These are phyloP conservation scores for Collariella sp. DNA, from an alignment of 495 filamentous ascomycete species.

Conservation along the genomic window DNA sequence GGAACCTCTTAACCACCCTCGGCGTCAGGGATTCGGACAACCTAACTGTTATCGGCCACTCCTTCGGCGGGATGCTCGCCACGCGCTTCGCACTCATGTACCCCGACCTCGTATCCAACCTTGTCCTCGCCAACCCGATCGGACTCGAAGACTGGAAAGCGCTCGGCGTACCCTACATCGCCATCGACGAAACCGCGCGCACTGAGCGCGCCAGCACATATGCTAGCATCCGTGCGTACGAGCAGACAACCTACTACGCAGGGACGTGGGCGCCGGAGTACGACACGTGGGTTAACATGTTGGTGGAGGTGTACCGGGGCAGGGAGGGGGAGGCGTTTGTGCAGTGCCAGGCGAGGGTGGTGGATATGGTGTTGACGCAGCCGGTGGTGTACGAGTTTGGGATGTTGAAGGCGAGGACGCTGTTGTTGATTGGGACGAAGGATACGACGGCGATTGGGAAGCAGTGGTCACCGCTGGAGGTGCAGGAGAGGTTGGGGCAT, in stretches of 20 bases:
- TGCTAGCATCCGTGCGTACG: constrained; percentile 30
- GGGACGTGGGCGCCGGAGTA: constrained; percentile 30
- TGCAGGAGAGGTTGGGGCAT: constrained; percentile 32
- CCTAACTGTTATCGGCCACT: constrained; percentile 38
- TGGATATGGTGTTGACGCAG: constrained; percentile 38
- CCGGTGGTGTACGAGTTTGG: constrained; percentile 39
- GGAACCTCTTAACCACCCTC: constrained; percentile 27
- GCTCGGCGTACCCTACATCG: constrained; percentile 33
- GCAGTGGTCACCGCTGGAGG: constrained; percentile 36
- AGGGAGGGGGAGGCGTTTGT: constrained; percentile 25
- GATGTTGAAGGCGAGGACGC: constrained; percentile 32
- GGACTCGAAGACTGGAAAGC: constrained; percentile 41
- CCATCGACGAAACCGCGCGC: constrained; percentile 22
- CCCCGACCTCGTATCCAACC: constrained; percentile 17
- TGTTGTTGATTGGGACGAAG: constrained; percentile 34
- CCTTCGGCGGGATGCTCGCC: constrained; percentile 40
- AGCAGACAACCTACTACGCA: constrained; percentile 38
- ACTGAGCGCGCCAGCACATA: constrained; percentile 30
- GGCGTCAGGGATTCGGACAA: constrained; percentile 20
- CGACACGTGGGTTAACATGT: constrained; percentile 41
- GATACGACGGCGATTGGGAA: constrained; percentile 41
- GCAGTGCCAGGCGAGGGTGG: constrained; percentile 29
- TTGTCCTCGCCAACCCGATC: constrained; percentile 34
- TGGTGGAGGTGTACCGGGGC: constrained; percentile 36
- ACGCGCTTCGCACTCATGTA: constrained; percentile 38